A percentile compares a stretch with the other conserved stretches of the same genome.
Evolutionary conservation across 495 filamentous ascomycete species (phyloP).

Genomic region (Chlorociboria aeruginascens): DNA sequence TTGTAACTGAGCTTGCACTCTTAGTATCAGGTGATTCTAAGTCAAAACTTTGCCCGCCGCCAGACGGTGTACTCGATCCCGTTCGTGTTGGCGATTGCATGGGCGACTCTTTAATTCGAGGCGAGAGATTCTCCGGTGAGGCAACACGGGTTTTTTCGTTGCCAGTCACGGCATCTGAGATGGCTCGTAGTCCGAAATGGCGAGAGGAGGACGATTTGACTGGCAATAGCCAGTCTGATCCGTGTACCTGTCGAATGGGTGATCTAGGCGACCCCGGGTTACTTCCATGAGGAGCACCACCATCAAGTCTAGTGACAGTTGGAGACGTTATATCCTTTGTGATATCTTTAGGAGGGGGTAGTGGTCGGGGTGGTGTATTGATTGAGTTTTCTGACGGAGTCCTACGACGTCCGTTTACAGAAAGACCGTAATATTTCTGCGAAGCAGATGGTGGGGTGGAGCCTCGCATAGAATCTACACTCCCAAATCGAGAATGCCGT

Average conservation of each 20-base stretch:
- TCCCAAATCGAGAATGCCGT: constrained; percentile 68
- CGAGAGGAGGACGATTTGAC: constrained; percentile 35
- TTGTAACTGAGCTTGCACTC: constrained; percentile 32
- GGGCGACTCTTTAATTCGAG: constrained; percentile 50
- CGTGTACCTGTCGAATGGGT: constrained; percentile 32
- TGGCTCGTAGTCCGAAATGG: constrained; percentile 54
- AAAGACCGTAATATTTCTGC: constrained; percentile 52
- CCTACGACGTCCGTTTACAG: constrained; percentile 29
- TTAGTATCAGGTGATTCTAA: constrained; percentile 62
- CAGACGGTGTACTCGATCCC: constrained; percentile 75
- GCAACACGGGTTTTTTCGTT: constrained; percentile 42
- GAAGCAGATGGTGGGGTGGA: constrained; percentile 30
- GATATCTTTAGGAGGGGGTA: constrained; percentile 25
- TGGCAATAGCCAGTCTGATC: constrained; percentile 39
- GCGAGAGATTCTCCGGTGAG: constrained; percentile 30
- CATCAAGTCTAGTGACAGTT: constrained; percentile 58
- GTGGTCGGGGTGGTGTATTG: constrained; percentile 31
- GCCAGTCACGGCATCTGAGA: constrained; percentile 67
- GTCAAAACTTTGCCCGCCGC: constrained; percentile 63
- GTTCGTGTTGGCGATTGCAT: constrained; percentile 55
- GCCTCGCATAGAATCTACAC: constrained; percentile 46
- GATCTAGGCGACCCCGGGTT: constrained; percentile 36
- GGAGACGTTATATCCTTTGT: constrained; percentile 29
- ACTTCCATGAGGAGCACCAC: constrained; percentile 32
- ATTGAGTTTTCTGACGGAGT: constrained; percentile 37